Percentiles rank a stretch among this genome's conserved stretches.
phyloP scores from a whole-genome alignment of 2,329 filamentous ascomycete species.

The Zopfia rhizophila region DNA sequence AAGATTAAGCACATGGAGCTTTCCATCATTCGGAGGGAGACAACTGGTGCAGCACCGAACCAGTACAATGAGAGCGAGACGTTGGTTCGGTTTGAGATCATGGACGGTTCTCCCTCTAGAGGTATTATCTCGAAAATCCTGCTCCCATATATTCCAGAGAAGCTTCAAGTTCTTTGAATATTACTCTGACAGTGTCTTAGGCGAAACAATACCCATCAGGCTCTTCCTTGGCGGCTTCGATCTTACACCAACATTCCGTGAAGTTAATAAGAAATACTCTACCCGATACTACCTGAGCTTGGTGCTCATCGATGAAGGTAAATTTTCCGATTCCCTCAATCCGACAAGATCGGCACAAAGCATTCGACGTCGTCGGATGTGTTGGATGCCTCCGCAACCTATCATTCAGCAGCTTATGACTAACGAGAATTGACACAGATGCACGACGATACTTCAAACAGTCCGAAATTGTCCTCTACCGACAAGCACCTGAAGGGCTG shows the following conservation, averaged over 20 bases:
- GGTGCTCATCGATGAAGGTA: slow-evolving; percentile 94
- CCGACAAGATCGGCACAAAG: background rate
- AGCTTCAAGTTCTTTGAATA: too few species aligned
- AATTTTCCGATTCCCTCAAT: slow-evolving; percentile 26
- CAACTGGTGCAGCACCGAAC: slow-evolving; percentile 94
- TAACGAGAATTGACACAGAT: slow-evolving; percentile 65
- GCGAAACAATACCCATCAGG: slow-evolving; percentile 93
- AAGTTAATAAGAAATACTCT: slow-evolving; percentile 99
- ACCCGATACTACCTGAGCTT: slow-evolving; percentile 97
- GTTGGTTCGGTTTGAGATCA: slow-evolving; percentile 97
- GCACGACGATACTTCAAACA: slow-evolving; percentile 99
- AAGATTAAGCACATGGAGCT: slow-evolving; percentile 99
- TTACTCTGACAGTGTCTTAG: slow-evolving; percentile 52
- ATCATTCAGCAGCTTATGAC: slow-evolving; percentile 27
- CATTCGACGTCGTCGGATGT: slow-evolving; percentile 6
- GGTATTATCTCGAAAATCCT: slow-evolving; percentile 65
- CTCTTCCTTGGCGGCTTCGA: slow-evolving; percentile 98
- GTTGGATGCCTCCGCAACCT: slow-evolving; percentile 33
- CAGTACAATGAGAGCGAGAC: slow-evolving; percentile 99
- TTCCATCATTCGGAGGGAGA: slow-evolving; percentile 96
- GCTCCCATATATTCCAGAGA: background rate
- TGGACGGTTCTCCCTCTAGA: slow-evolving; percentile 98
- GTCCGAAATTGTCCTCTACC: slow-evolving; percentile 96
- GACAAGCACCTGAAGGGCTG: slow-evolving; percentile 71
- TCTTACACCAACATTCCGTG: slow-evolving; percentile 95